Conservation (phyloP, 148 eudicot species). For the Spergularia marina region DNA sequence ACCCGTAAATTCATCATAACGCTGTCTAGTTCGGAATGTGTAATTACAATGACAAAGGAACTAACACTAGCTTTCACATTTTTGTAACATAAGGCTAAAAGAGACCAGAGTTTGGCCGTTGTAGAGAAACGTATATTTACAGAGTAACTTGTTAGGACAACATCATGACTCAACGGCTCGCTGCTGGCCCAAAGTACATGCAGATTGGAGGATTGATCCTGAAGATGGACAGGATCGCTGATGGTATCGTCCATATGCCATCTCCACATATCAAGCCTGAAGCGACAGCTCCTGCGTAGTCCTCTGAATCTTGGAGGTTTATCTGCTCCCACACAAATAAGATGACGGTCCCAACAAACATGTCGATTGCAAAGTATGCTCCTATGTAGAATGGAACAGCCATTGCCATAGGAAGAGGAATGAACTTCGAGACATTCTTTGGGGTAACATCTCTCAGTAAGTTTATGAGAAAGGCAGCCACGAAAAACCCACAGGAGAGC, state of each 20-base stretch:
- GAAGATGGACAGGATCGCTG: conserved; percentile 40
- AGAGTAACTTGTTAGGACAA: neutral
- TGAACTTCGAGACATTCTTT: conserved; percentile 37
- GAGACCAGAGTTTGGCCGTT: neutral
- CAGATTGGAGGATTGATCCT: conserved; percentile 48
- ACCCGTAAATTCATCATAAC: too few species aligned
- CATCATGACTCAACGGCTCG: neutral
- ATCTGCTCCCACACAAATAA: conserved; percentile 49
- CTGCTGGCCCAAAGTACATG: conserved; percentile 46
- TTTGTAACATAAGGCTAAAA: neutral
- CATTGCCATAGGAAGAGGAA: conserved; percentile 81
- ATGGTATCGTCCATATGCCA: conserved; percentile 50
- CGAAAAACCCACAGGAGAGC: conserved; percentile 57
- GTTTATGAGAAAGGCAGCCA: conserved; percentile 51
- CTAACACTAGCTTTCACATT: neutral
- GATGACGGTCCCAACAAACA: conserved; percentile 72
- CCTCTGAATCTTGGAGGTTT: conserved; percentile 35
- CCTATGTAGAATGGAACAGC: conserved; percentile 73
- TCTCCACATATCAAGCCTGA: conserved; percentile 52
- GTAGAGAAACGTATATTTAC: conserved; percentile 5
- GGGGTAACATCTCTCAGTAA: conserved; percentile 55
- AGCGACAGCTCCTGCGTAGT: conserved; percentile 44
- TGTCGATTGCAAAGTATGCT: conserved; percentile 70
- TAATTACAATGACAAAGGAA: neutral
- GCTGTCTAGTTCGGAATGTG: too few species aligned